A percentile compares a stretch with the other conserved stretches of the same genome.
Evolutionary conservation across 2,329 filamentous ascomycete species (phyloP).

Genomic region (Calonectria pseudoreteaudii): DNA sequence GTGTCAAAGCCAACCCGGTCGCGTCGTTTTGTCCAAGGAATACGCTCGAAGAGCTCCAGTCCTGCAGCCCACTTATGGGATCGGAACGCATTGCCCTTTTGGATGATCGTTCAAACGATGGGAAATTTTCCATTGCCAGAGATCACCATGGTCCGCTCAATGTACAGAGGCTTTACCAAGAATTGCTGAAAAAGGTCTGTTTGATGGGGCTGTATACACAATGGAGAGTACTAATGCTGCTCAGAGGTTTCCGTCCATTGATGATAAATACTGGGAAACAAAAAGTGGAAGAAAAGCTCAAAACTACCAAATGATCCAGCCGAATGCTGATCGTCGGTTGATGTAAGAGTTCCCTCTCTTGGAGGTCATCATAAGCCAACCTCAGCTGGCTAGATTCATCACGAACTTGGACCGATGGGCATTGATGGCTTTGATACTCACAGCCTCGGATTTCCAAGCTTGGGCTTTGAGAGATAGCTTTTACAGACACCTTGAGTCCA

Average conservation of each 20-base stretch:
- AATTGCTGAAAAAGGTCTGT: background rate
- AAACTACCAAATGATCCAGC: too few relatives aligned
- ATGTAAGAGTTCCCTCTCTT: background rate
- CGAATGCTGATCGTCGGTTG: conserved; percentile 7
- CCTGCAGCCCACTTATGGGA: background rate
- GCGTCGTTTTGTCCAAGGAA: background rate
- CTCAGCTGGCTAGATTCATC: background rate
- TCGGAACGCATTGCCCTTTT: background rate
- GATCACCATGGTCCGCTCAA: background rate
- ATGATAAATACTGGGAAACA: background rate
- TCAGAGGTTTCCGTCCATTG: background rate
- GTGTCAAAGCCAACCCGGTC: background rate
- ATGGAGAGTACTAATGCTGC: too few relatives aligned
- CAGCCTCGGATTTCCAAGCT: background rate
- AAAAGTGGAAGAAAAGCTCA: background rate
- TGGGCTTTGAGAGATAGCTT: background rate
- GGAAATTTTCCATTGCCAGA: background rate
- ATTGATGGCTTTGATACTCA: conserved; percentile 8
- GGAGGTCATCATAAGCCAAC: background rate
- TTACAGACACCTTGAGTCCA: background rate
- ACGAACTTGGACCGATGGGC: conserved; percentile 6
- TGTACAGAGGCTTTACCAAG: background rate
- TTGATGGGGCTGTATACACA: background rate
- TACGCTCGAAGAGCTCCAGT: background rate
- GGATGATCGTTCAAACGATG: conserved; percentile 6